Base-by-base conservation (phyloP, 2,329 filamentous ascomycete species). In the Phialocephala sp. region DNA sequence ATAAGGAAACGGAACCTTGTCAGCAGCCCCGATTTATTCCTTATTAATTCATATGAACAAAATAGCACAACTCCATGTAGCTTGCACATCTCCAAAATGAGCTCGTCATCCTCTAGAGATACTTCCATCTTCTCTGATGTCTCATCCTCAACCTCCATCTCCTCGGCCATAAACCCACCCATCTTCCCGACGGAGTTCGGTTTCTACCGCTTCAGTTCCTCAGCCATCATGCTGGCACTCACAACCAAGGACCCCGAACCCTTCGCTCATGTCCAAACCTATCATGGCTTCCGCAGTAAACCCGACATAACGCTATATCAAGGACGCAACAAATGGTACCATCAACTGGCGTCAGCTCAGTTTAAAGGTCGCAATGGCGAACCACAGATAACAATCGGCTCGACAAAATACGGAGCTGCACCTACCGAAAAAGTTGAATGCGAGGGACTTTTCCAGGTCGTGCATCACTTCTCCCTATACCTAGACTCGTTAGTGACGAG, bases 351-450 rank as follows among this genome's bases (percentile, higher is more conserved):
- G 4, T 54, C 50, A 18, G 24, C 27, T 4, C 22, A 35, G 32
- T 54, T 54, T 14, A 4, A 15, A 32, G 50, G 24, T 4, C 50
- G 6, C 4, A 9, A 54, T 4, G 11, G 27, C 1, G 8, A 15
- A 32, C 50, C 24, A 18, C 50, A 54, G 2, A 35, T 54, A 14
- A 54, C 50, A 14, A 24, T 54, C 27, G 24, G 50, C 27, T 32
- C 22, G 12, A 54, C 50, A 32, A 2, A 12, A 35, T 54, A 15
- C 14, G 27, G 50, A 18, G 24, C 24, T 3, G 50, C 50, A 11
- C 50, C 50, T 35, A 54, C 50, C 14, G 50, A 54, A 22, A 54
- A 54, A 35, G 50, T 54, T 18, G 50, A 54, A 54, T 32, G 24
- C 27, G 50, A 54, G n/a, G 50, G 50, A 12, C 32, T 27, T 12